phyloP scores from a whole-genome alignment of 176 grass and related monocot species.

The Rhynchospora tenuis region DNA sequence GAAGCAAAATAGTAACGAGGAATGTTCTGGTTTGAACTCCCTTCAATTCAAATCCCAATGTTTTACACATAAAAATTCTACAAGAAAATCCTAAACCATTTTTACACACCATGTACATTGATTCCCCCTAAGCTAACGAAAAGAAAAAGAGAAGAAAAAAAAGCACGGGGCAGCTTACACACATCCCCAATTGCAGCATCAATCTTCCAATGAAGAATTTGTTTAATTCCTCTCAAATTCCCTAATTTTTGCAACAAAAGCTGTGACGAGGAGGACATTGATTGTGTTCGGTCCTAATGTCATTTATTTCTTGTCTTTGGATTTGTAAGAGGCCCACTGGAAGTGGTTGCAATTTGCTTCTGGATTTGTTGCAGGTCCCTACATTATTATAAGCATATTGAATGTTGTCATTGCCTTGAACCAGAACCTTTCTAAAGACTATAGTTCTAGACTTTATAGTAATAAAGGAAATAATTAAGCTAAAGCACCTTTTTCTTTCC shows the following conservation, averaged over 20 bases:
- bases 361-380: constrained; percentile 81
- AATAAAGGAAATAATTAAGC: not conserved
- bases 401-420: not conserved
- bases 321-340: constrained; percentile 77
- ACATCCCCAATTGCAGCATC: not conserved
- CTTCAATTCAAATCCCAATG: too few species aligned
- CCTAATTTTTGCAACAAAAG: not conserved
- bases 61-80: too few species aligned
- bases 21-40: too few species aligned
- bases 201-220: not conserved
- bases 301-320: constrained; percentile 40
- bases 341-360: constrained; percentile 92
- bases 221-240: not conserved
- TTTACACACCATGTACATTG: not conserved
- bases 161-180: not conserved
- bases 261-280: not conserved
- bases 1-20: too few species aligned
- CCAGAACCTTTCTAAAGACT: not conserved
- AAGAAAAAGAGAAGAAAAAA: not conserved
- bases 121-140: not conserved
- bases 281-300: not conserved
- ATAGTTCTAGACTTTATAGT: not conserved
- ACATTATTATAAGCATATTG: not conserved
- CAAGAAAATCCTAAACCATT: not conserved
- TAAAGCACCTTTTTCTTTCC: not conserved